Evolutionary conservation across 345 rosid genomes (phyloP), one percentile per base, ranked within the genome.

Genomic region (Arabidopsis suecica): DNA sequence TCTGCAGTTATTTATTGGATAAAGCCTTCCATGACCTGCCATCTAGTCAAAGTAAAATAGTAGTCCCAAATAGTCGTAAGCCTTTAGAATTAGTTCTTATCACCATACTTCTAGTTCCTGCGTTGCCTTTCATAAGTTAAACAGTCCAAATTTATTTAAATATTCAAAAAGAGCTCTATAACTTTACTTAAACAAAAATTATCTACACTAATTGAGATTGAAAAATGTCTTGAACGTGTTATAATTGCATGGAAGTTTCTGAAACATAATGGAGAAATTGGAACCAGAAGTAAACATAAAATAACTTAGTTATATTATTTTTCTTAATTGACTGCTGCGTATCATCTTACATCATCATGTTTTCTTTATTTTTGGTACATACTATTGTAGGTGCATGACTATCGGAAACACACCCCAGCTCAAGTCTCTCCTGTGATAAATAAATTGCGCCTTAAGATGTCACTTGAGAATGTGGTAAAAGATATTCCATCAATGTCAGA

Each of bases 391-490:
- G 94, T 96, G 58, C 87, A 86, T 76, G 99, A 96, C 85, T 88
- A 84, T 73, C 81, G 95, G 40, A 89, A 81, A 65, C 77, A 77
- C 76, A 60, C 84, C 61, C 65, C 85, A 73, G 84, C 84, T 72
- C 88, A 82, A 79, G 94, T 85, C 68, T 78, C 85, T 38, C 98
- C 96, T 33, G 53, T 78, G 73, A 75, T 87, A 71, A 85, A 78
- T 70, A 93, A 84, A 86, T 85, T 91, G 62, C 48, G 72, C 71
- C 96, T 96, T 56, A 89, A 75, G 78, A 86, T 91, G 91, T 90
- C 99, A 32, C 80, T 96, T 73, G 94, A 89, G 88, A 93, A 93
- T 79, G 84, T 96, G 53, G 88, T 96, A 54, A 93, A 91, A 83
- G 99, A 93, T 85, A 91, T 96, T 71, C 96, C 97, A 6, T 61